Evolutionary conservation across 345 rosid genomes (phyloP), one percentile per base, ranked within the genome.

Genomic region (Eucalyptus polybractea): DNA sequence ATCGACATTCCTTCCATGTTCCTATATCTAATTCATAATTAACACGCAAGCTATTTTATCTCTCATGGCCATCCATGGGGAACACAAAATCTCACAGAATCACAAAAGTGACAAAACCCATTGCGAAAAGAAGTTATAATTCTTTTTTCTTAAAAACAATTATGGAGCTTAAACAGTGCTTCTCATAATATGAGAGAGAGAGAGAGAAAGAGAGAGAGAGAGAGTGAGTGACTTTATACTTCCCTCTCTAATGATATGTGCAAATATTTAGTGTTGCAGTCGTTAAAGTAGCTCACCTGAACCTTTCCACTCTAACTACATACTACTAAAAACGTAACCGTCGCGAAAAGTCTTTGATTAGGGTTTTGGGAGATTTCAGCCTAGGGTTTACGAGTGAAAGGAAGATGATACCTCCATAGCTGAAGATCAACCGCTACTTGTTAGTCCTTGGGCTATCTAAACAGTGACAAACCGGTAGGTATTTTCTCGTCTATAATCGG

Each of bases 21-120:
- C 47, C 47, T 37, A 40, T 40, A 40, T 40, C 47, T 21, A 76
- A 37, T 76, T 40, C 22, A 21, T 40, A 37, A 40, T 76, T 33
- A 72, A 76, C 47, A 40, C 29, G 83, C 83, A 40, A 76, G 83
- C 83, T 21, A 40, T 40, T 19, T 76, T 10, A 40, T 76, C 47
- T 40, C 83, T 40, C 83, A 76, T 76, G 27, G 47, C 83, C 83
- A 76, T 76, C 91, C 94, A 93, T 93, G 91, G 95, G 95, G 94
- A 91, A 95, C 95, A 93, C 88, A 91, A 90, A 89, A 95, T 93
- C 95, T 53, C 83, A 93, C 87, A 92, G 94, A 91, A 93, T 93
- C 94, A 90, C 86, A 89, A 92, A 93, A 93, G 90, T 85, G 90
- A 91, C 89, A 92, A 89, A 91, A 89, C 62, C 62, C 87, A 89